phyloP scores from a whole-genome alignment of 139 green algal species.

The Chlamydomonas asymmetrica region DNA sequence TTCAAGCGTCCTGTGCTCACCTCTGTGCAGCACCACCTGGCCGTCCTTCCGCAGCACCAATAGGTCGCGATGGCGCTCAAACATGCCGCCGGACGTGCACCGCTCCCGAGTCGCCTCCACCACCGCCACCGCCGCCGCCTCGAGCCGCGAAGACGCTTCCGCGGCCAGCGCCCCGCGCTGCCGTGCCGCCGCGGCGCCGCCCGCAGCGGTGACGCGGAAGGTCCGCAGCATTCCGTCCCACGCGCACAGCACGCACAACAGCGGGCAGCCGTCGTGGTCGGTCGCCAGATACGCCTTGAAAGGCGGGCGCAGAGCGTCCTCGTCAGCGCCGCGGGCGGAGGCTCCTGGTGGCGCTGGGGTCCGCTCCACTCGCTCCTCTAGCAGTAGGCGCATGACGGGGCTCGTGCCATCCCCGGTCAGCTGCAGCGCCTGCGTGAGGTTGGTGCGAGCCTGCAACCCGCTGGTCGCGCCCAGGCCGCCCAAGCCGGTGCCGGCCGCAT shows the following conservation, averaged over 20 bases:
- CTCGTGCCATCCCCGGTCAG: too few species aligned
- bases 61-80: constrained; percentile 8
- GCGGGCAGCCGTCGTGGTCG: background rate
- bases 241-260: constrained; percentile 19
- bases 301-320: too few species aligned
- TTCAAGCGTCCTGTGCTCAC: too few species aligned
- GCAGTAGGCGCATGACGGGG: too few species aligned
- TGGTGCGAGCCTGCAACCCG: too few species aligned
- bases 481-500: too few species aligned
- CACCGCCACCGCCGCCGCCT: constrained; percentile 9
- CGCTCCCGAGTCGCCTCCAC: constrained; percentile 6
- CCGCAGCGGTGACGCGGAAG: constrained; percentile 10
- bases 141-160: too few species aligned
- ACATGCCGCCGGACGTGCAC: background rate
- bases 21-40: constrained; percentile 19
- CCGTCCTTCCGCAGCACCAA: constrained; percentile 9
- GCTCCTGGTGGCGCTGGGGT: too few species aligned
- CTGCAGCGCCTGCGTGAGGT: too few species aligned
- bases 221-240: background rate
- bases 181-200: background rate
- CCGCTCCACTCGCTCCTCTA: too few species aligned
- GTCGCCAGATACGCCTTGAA: constrained; percentile 13
- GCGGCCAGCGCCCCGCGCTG: background rate
- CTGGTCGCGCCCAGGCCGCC: too few species aligned
- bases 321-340: too few species aligned